Conservation (phyloP, 176 grass and related monocot genomes). For the Elaeis guineensis region DNA sequence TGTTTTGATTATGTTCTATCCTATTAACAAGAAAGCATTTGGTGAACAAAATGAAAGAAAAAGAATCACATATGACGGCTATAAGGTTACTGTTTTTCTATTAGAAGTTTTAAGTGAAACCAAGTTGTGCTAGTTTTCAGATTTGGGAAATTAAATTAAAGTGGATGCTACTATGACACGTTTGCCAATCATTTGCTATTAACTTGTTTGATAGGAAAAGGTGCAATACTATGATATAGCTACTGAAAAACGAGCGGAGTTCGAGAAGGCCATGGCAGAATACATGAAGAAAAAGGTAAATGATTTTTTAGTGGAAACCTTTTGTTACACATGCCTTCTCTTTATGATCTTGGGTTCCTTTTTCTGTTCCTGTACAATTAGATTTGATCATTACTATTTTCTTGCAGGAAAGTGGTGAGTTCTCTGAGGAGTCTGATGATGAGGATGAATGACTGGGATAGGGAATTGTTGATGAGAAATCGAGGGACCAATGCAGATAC, state of each 20-base stretch:
- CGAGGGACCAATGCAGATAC: background rate
- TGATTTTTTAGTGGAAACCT: background rate
- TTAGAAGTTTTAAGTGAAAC: no score
- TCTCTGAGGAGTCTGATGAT: conserved; percentile 34
- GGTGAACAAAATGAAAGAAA: no score
- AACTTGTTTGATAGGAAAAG: conserved; percentile 50
- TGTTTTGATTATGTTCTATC: no score
- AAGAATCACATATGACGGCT: no score
- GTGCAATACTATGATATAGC: conserved; percentile 88
- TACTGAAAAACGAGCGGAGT: conserved; percentile 71
- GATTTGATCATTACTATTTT: background rate
- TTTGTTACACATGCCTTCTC: background rate
- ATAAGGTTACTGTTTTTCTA: no score
- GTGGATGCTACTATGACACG: no score
- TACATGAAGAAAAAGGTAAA: conserved; percentile 79
- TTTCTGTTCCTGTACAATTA: background rate
- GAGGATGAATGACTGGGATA: conserved; percentile 9
- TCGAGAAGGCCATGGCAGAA: conserved; percentile 63
- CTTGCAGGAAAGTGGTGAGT: conserved; percentile 43
- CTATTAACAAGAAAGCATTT: no score
- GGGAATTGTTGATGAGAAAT: background rate
- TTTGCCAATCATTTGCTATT: conserved; percentile 3
- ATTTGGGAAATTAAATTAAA: no score
- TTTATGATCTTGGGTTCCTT: background rate
- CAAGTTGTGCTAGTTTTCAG: no score